Conservation (phyloP, 306 rosid species). For the Cucurbita argyrosperma region DNA sequence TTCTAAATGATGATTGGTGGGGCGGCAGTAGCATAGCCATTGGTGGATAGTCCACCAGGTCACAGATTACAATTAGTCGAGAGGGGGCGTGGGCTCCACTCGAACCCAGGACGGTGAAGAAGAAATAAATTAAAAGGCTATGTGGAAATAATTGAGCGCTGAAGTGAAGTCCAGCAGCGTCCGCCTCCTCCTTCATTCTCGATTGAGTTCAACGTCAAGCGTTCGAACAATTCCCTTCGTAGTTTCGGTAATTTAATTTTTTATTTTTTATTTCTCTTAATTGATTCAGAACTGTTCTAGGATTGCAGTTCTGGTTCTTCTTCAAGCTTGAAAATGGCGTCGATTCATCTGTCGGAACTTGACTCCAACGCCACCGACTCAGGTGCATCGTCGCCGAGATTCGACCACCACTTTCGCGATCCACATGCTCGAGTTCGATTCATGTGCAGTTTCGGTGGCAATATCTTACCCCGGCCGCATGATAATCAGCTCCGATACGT, state of each 20-base stretch:
- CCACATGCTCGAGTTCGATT: constrained; percentile 45
- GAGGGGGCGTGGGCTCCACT: not conserved
- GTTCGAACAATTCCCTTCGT: not conserved
- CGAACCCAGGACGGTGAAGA: not conserved
- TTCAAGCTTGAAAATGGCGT: constrained; percentile 29
- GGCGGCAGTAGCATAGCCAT: not conserved
- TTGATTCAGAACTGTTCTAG: not conserved
- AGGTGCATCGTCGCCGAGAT: constrained; percentile 62
- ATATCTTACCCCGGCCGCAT: constrained; percentile 73
- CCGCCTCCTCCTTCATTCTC: not conserved
- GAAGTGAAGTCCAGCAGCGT: not conserved
- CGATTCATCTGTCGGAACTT: constrained; percentile 30
- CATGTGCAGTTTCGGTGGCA: constrained; percentile 98
- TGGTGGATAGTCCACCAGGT: constrained; percentile 11
- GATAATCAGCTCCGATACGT: constrained; percentile 94
- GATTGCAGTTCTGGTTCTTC: not conserved
- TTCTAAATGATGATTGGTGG: not conserved
- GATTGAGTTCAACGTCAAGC: not conserved
- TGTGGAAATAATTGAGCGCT: not conserved
- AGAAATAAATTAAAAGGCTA: not conserved
- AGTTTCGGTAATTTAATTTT: not conserved
- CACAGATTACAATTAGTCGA: constrained; percentile 3
- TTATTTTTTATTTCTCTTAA: not conserved
- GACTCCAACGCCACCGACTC: constrained; percentile 50
- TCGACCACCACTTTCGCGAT: constrained; percentile 26